A percentile compares a stretch with the other conserved stretches of the same genome.
phyloP scores from a whole-genome alignment of 306 rosid species.

The Lagenaria siceraria region DNA sequence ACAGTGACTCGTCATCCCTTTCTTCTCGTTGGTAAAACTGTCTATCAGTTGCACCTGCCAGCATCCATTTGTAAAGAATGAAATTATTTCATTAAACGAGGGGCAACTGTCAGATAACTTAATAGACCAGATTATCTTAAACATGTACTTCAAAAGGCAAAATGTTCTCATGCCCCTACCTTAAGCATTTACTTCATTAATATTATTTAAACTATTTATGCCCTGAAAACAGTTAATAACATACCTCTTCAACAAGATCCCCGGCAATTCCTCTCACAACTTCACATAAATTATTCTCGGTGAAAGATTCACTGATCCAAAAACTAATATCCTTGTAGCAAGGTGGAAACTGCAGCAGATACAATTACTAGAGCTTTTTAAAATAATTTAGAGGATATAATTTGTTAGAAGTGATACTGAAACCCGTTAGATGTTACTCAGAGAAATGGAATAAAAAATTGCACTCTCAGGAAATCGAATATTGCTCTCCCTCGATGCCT shows the following conservation, averaged over 20 bases:
- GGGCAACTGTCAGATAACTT: background rate
- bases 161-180: background rate
- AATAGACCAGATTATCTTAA: background rate
- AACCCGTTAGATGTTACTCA: background rate
- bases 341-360: constrained; percentile 67
- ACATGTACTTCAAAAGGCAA: background rate
- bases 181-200: background rate
- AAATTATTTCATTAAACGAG: background rate
- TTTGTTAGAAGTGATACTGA: background rate
- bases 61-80: background rate
- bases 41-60: constrained; percentile 77
- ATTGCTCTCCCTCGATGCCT: background rate
- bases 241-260: constrained; percentile 98
- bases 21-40: constrained; percentile 93
- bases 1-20: constrained; percentile 96
- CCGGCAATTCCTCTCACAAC: constrained; percentile 89
- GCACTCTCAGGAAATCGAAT: background rate
- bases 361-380: background rate
- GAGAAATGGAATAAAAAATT: background rate
- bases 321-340: constrained; percentile 94
- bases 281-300: constrained; percentile 95
- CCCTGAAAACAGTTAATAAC: background rate
- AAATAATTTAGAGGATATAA: background rate
- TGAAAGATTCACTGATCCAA: constrained; percentile 80
- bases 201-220: background rate